Conservation (phyloP, 257 asterid species). For the Lantana camara region DNA sequence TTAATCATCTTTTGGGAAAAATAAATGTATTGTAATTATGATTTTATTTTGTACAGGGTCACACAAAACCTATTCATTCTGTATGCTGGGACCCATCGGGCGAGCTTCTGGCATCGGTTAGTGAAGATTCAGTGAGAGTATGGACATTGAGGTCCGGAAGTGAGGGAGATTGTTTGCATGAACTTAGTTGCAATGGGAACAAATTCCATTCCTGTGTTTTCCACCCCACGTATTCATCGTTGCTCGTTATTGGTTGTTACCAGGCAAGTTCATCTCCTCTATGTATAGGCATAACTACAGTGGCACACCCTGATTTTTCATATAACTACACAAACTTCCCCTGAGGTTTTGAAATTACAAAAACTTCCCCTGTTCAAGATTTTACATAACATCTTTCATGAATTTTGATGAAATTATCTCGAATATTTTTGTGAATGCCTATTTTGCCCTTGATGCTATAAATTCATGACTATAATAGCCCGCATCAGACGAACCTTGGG, state of each 20-base stretch:
- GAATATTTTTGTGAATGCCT: no score
- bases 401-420: no score
- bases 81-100: conserved; percentile 93
- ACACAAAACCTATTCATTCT: conserved; percentile 64
- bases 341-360: no score
- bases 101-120: conserved; percentile 88
- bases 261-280: conserved; percentile 61
- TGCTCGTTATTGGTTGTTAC: conserved; percentile 90
- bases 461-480: no score
- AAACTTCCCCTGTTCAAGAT: no score
- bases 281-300: not conserved
- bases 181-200: conserved; percentile 85
- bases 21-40: not conserved
- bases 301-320: not conserved
- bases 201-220: conserved; percentile 87
- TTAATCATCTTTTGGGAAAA: no score
- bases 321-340: no score
- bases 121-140: conserved; percentile 89
- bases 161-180: conserved; percentile 82
- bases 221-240: conserved; percentile 82
- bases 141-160: conserved; percentile 85
- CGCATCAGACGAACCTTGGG: no score
- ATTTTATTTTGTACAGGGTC: conserved; percentile 53
- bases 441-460: no score
- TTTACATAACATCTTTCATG: no score